Evolutionary conservation across 257 asterid genomes (phyloP).

Genomic region (Gentiana macrophylla): DNA sequence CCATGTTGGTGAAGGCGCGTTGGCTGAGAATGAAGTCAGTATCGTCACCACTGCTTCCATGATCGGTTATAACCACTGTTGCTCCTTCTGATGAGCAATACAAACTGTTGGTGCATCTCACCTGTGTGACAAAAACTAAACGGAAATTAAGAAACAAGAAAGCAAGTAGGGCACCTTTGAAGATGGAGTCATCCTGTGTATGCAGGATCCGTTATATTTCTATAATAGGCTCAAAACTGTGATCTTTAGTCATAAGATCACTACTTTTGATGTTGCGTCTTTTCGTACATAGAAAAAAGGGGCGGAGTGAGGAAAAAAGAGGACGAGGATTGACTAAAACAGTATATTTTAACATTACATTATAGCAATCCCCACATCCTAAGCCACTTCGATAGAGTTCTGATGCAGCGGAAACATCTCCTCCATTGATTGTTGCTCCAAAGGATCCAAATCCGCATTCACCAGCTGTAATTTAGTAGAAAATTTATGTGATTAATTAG

Average conservation of each 20-base stretch:
- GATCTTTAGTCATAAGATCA: too few species aligned
- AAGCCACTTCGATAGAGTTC: slow-evolving; percentile 57
- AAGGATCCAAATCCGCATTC: slow-evolving; percentile 60
- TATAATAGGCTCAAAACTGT: too few species aligned
- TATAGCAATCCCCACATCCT: slow-evolving; percentile 83
- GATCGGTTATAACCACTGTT: slow-evolving; percentile 53
- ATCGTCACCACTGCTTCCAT: slow-evolving; percentile 51
- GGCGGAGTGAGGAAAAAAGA: too few species aligned
- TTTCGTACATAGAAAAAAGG: too few species aligned
- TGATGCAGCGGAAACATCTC: slow-evolving; percentile 75
- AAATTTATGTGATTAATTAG: not conserved
- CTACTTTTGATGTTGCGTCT: too few species aligned
- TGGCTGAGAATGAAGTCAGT: slow-evolving; percentile 74
- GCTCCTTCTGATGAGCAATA: slow-evolving; percentile 65
- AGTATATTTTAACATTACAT: slow-evolving; percentile 24
- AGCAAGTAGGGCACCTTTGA: too few species aligned
- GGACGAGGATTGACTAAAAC: too few species aligned
- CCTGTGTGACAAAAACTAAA: slow-evolving; percentile 28
- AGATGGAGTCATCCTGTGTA: too few species aligned
- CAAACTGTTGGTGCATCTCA: slow-evolving; percentile 51
- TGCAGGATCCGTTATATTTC: too few species aligned
- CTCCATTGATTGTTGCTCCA: slow-evolving; percentile 67
- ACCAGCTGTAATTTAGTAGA: slow-evolving; percentile 43
- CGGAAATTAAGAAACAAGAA: too few species aligned
- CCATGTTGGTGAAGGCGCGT: slow-evolving; percentile 58